A percentile compares a stretch with the other conserved stretches of the same genome.
Conservation (phyloP, 208 protist genomes). For the Balamuthia mandrillaris region DNA sequence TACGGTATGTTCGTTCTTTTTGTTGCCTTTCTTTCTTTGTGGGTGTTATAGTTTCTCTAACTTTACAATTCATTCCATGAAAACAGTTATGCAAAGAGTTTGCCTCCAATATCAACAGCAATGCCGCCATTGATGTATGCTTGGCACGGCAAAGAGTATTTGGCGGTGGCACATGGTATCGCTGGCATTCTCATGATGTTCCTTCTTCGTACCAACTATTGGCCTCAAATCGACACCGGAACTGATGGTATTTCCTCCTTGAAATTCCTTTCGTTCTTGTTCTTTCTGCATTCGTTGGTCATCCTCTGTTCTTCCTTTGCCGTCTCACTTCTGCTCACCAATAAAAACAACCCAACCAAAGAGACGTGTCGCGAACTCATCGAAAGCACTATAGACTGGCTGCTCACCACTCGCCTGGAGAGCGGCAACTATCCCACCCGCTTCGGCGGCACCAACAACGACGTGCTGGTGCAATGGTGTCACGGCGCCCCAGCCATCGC, state of each 20-base stretch:
- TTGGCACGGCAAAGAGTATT: conserved; percentile 39
- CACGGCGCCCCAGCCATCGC: conserved; percentile 11
- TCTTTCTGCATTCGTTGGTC: too few species aligned
- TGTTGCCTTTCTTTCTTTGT: neutral
- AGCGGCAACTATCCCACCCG: conserved; percentile 35
- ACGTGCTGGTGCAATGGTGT: conserved; percentile 36
- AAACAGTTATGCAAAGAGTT: neutral
- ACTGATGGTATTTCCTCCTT: too few species aligned
- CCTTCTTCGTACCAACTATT: neutral
- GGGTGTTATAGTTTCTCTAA: neutral
- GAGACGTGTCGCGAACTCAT: neutral
- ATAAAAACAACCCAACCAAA: neutral
- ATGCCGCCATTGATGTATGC: conserved; percentile 35
- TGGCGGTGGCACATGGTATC: conserved; percentile 31
- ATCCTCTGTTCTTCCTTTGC: too few species aligned
- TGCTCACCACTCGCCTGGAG: neutral
- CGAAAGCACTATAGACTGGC: neutral
- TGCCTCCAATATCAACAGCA: neutral
- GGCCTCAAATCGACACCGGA: too few species aligned
- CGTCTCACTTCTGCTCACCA: too few species aligned
- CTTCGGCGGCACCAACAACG: neutral
- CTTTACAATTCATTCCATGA: neutral
- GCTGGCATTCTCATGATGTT: conserved; percentile 12
- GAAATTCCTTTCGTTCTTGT: too few species aligned
- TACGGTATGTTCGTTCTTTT: neutral